phyloP scores from a whole-genome alignment of 176 grass and related monocot species.

The Pontederia paniculata region DNA sequence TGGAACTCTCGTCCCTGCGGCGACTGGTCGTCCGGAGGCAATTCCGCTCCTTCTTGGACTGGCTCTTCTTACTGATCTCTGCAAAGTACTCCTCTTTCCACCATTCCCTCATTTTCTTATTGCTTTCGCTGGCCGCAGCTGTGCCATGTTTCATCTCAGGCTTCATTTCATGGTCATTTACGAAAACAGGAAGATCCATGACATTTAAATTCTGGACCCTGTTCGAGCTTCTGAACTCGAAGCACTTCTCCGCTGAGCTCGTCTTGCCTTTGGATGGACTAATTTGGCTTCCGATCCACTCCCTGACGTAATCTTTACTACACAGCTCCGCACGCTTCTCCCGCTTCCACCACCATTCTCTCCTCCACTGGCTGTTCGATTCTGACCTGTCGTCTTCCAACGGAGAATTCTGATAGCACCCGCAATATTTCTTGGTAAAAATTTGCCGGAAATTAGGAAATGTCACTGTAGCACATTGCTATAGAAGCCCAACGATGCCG shows the following conservation, averaged over 20 bases:
- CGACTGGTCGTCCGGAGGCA: slow-evolving; percentile 40
- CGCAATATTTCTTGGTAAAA: too few species aligned
- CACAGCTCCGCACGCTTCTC: slow-evolving; percentile 45
- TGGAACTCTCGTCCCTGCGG: slow-evolving; percentile 1
- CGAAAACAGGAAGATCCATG: background rate
- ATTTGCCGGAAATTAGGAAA: too few species aligned
- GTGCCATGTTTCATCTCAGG: slow-evolving; percentile 19
- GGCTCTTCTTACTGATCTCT: slow-evolving; percentile 57
- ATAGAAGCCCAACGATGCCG: too few species aligned
- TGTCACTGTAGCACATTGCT: too few species aligned
- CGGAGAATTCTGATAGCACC: too few species aligned
- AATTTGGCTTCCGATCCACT: slow-evolving; percentile 84
- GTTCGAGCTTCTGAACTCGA: background rate
- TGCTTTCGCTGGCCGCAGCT: slow-evolving; percentile 17
- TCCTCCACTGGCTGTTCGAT: slow-evolving; percentile 32
- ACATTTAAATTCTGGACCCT: background rate
- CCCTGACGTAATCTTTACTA: slow-evolving; percentile 45
- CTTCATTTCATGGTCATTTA: slow-evolving; percentile 15
- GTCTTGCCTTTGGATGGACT: slow-evolving; percentile 21
- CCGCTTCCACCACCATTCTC: slow-evolving; percentile 90
- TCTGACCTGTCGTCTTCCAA: slow-evolving; percentile 9
- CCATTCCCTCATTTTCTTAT: slow-evolving; percentile 58
- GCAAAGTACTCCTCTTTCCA: slow-evolving; percentile 85
- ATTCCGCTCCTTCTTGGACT: slow-evolving; percentile 22
- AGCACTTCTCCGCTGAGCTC: background rate